Evolutionary conservation across 2,329 filamentous ascomycete species (phyloP).

Genomic region (Aspergillus sclerotialis): DNA sequence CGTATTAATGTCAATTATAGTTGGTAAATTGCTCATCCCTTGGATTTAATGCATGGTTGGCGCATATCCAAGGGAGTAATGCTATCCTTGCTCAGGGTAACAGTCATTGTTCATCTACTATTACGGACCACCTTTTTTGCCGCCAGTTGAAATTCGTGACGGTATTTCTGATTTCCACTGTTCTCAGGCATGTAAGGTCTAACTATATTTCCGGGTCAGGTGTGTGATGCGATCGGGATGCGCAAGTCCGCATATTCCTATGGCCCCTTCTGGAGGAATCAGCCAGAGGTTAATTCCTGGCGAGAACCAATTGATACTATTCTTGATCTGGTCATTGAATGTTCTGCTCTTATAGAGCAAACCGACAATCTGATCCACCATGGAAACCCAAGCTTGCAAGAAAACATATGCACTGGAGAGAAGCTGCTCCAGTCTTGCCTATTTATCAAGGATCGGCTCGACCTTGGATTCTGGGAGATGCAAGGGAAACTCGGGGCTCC

Average conservation of each 20-base stretch:
- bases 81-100: slow-evolving; percentile 9
- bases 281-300: slow-evolving; percentile 1
- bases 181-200: not conserved
- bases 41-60: slow-evolving; percentile 15
- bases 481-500: slow-evolving; percentile 11
- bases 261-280: slow-evolving; percentile 6
- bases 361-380: slow-evolving; percentile 8
- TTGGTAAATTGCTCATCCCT: slow-evolving; percentile 14
- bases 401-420: slow-evolving; percentile 3
- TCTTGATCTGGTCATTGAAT: slow-evolving; percentile 11
- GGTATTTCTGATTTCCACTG: slow-evolving; percentile 4
- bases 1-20: slow-evolving; percentile 7
- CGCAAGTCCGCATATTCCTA: slow-evolving; percentile 11
- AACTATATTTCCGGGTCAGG: slow-evolving; percentile 4
- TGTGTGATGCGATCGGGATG: slow-evolving; percentile 12
- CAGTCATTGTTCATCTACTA: slow-evolving; percentile 2
- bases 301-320: slow-evolving; percentile 13
- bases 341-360: slow-evolving; percentile 10
- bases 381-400: not conserved
- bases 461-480: slow-evolving; percentile 8
- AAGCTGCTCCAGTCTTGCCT: slow-evolving; percentile 8
- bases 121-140: slow-evolving; percentile 10
- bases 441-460: slow-evolving; percentile 7
- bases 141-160: slow-evolving; percentile 16
- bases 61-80: slow-evolving; percentile 16